Percentiles rank a stretch among this genome's conserved stretches.
These are phyloP conservation scores for Corinectria fuckeliana DNA, from an alignment of 2,329 filamentous ascomycete genomes.

Conservation along the genomic window DNA sequence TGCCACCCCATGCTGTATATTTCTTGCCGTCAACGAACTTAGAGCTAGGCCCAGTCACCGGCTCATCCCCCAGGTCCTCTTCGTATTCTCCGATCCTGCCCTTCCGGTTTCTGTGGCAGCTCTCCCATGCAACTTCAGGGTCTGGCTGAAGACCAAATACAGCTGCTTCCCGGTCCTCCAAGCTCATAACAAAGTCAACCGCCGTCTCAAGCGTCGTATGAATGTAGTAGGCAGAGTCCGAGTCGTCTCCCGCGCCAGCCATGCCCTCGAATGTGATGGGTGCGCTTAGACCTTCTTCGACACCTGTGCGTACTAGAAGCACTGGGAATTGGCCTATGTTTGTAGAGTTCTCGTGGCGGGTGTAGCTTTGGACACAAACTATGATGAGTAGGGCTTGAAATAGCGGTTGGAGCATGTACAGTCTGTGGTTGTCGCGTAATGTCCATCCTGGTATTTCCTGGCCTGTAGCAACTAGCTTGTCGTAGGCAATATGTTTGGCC, in stretches of 20 bases:
- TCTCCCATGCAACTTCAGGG: not conserved
- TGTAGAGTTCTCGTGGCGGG: not conserved
- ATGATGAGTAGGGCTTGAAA: not conserved
- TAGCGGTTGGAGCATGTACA: not conserved
- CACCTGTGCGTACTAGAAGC: not conserved
- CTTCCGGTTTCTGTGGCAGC: no score
- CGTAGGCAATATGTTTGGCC: not conserved
- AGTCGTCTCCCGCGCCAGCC: not conserved
- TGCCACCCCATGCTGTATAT: not conserved
- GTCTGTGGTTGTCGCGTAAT: not conserved
- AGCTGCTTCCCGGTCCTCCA: conserved; percentile 18
- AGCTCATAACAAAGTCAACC: conserved; percentile 14
- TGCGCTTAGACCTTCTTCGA: conserved; percentile 14
- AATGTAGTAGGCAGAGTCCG: not conserved
- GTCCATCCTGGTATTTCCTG: not conserved
- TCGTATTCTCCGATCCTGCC: not conserved
- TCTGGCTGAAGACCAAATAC: conserved; percentile 8
- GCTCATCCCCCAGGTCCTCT: not conserved
- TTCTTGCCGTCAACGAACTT: conserved; percentile 1
- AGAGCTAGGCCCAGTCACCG: conserved; percentile 1
- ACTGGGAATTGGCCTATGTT: not conserved
- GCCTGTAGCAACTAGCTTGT: not conserved
- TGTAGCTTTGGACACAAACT: not conserved
- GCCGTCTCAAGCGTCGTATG: conserved; percentile 14
- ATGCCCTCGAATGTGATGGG: conserved; percentile 20